Conservation (phyloP, 805 yeast species). For the Pichia kluyveri region DNA sequence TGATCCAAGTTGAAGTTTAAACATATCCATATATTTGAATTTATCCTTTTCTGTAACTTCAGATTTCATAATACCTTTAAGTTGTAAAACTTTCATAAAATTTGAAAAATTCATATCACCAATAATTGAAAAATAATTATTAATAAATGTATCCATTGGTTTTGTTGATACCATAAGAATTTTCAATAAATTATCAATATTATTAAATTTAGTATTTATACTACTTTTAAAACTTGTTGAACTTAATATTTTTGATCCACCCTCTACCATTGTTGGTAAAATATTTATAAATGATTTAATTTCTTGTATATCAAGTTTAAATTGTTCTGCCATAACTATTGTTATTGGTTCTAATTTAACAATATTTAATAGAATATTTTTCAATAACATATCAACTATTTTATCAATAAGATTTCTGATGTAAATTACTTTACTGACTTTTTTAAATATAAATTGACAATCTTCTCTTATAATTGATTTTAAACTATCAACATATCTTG, state of each 20-base stretch:
- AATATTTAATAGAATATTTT: slow-evolving; percentile 48
- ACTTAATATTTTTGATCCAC: slow-evolving; percentile 22
- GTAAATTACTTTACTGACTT: slow-evolving; percentile 61
- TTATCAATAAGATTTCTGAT: slow-evolving; percentile 68
- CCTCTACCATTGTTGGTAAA: slow-evolving; percentile 38
- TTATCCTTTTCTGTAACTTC: slow-evolving; percentile 28
- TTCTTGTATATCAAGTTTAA: slow-evolving; percentile 61
- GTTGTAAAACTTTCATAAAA: slow-evolving; percentile 52
- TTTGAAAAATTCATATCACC: slow-evolving; percentile 57
- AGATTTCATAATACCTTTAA: slow-evolving; percentile 41
- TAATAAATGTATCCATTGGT: slow-evolving; percentile 59
- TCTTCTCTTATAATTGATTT: slow-evolving; percentile 37
- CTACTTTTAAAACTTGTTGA: slow-evolving; percentile 19
- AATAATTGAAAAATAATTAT: slow-evolving; percentile 55
- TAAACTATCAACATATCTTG: slow-evolving; percentile 58
- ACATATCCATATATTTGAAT: slow-evolving; percentile 30
- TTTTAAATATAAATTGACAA: slow-evolving; percentile 40
- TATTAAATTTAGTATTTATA: slow-evolving; percentile 18
- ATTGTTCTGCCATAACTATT: slow-evolving; percentile 69
- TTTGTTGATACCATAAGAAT: slow-evolving; percentile 52
- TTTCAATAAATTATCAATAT: slow-evolving; percentile 57
- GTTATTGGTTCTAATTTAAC: slow-evolving; percentile 58
- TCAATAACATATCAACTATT: slow-evolving; percentile 54
- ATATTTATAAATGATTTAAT: slow-evolving; percentile 45
- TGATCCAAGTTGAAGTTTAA: slow-evolving; percentile 28